Evolutionary conservation across 2,329 filamentous ascomycete genomes (phyloP).

Genomic region (Fusarium albidum): DNA sequence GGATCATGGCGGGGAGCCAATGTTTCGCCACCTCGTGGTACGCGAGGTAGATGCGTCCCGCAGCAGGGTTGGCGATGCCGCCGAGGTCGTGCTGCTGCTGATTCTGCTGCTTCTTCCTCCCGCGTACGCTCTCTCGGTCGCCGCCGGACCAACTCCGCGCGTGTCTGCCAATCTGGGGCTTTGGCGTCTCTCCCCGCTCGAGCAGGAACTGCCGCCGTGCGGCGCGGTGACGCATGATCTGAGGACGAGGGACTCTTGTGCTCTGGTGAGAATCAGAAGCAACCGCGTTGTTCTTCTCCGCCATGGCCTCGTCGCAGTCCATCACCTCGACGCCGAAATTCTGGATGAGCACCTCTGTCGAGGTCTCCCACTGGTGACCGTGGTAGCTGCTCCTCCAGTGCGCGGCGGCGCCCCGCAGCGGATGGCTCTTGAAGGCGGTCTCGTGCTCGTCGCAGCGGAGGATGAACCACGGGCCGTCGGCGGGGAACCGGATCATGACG

Average conservation of each 20-base stretch:
- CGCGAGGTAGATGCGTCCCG: slow-evolving; percentile 6
- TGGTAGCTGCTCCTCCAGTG: slow-evolving; percentile 6
- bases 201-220: too few species aligned
- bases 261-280: neutral
- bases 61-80: neutral
- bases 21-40: slow-evolving; percentile 7
- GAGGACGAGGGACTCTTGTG: too few species aligned
- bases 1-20: slow-evolving; percentile 9
- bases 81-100: neutral
- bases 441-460: slow-evolving; percentile 10
- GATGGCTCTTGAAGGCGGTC: neutral
- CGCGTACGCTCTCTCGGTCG: neutral
- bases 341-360: neutral
- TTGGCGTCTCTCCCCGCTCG: too few species aligned
- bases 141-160: too few species aligned
- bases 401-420: slow-evolving; percentile 3
- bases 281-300: slow-evolving; percentile 2
- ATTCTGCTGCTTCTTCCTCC: neutral
- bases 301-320: slow-evolving; percentile 5
- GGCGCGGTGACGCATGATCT: neutral
- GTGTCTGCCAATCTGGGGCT: too few species aligned
- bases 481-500: slow-evolving; percentile 11
- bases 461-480: slow-evolving; percentile 9
- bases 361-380: neutral
- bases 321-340: slow-evolving; percentile 11